These are phyloP conservation scores for Panaeolus cyanescens DNA, from an alignment of 768 basidiomycete species.

Conservation along the genomic window DNA sequence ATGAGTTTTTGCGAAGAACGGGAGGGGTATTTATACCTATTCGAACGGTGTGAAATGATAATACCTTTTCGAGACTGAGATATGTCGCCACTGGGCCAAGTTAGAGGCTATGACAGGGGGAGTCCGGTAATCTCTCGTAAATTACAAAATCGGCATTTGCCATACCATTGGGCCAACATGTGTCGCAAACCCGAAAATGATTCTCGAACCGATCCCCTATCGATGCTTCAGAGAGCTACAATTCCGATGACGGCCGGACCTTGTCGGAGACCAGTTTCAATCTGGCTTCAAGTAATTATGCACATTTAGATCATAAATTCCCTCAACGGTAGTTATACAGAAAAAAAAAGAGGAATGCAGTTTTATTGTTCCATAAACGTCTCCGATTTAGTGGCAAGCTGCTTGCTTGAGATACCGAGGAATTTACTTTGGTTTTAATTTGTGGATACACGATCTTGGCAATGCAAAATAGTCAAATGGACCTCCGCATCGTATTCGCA, in stretches of 20 bases:
- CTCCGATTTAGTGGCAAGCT: not conserved
- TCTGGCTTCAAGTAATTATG: not conserved
- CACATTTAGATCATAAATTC: slow-evolving; percentile 3
- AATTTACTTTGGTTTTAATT: not conserved
- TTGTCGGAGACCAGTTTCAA: slow-evolving; percentile 8
- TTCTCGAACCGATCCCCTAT: not conserved
- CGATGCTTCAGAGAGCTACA: not conserved
- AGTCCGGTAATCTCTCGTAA: not conserved
- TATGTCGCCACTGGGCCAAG: not conserved
- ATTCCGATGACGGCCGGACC: slow-evolving; percentile 24
- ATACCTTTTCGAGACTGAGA: not conserved
- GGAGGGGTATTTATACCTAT: not conserved
- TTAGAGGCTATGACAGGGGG: not conserved
- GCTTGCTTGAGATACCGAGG: not conserved
- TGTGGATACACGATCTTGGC: not conserved
- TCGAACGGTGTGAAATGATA: not conserved
- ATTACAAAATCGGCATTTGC: slow-evolving; percentile 24
- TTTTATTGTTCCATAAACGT: not conserved
- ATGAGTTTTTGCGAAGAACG: not conserved
- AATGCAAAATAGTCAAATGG: not conserved
- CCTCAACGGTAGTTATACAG: slow-evolving; percentile 4
- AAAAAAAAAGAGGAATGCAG: slow-evolving; percentile 1
- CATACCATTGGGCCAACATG: slow-evolving; percentile 24
- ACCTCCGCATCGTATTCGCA: not conserved
- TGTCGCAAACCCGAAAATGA: slow-evolving; percentile 3